Base-by-base conservation (phyloP, 345 rosid genomes). In the Leavenworthia alabamica region DNA sequence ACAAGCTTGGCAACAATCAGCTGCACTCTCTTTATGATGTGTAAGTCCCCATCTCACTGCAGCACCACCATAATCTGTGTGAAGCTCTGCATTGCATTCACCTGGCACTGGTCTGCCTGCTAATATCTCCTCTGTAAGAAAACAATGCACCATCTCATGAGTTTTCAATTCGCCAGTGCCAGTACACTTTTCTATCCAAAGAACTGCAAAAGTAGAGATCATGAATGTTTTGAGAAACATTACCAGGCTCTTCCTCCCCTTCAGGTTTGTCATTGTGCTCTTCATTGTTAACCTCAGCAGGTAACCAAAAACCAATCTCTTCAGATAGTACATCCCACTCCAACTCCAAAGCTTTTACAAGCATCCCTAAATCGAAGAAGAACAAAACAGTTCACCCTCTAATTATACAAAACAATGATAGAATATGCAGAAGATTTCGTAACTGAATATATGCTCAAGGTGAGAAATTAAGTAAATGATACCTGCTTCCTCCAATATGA, bases 41-140 rank as follows among this genome's bases (percentile, higher is more conserved):
- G 95, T 84, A 22, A 86, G 96, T 62, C 99, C 99, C 99, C 99
- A 90, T 75, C 86, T 84, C 58, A 94, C 89, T 62, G 99, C 99
- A 23, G 65, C 82, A 22, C 99, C 99, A 43, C 24, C 90, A 57
- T 94, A 94, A 73, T 94, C 99, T 7, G 96, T 59, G 78, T 90
- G 97, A 72, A 94, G 95, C 75, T 90, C 85, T 7, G 83, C 77
- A 41, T 79, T 75, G 55, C 99, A 94, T 77, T 81, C 90, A 9
- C 71, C 78, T 56, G 92, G 96, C 67, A 79, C 67, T 6, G 89
- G 86, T 78, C 95, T 86, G 50, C 99, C 99, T 4, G 99, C 86
- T 69, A 94, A 75, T 75, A 85, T 79, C 48, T 81, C 95, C 60
- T 84, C 99, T 90, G 76, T 47, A 54, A 46, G 60, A 27, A 6